Evolutionary conservation across 2,329 filamentous ascomycete species (phyloP), one percentile per base, ranked within the genome.

Genomic region (Plenodomus lindquistii): DNA sequence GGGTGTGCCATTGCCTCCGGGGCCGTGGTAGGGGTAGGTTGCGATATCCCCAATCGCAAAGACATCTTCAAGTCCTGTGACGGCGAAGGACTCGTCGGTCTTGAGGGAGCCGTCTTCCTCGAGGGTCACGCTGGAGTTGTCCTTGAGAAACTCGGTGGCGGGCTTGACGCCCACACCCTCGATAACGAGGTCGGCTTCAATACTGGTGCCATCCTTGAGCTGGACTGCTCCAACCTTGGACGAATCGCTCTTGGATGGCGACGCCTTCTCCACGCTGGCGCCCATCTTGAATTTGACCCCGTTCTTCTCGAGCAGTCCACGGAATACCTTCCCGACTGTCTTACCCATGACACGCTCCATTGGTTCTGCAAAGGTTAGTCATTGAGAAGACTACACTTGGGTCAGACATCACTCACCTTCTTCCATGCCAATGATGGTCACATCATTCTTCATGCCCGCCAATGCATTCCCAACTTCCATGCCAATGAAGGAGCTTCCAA

Each of bases 21-120:
- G 94, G 1, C 94, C 94, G 70, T 90, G 82, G 77, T 99, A 99
- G 0, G 94, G 94, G 73, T 91, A 97, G 0, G 89, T 92, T 11
- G 94, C 92, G 54, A 99, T 97, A 70, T 99, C 94, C 43, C 93
- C 93, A 52, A 99, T 85, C 13, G 94, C 94, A 67, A 89, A 99
- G 42, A 97, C 91, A 57, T 93, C 88, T 63, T 88, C 81, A 3
- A 94, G 73, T 0, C 89, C 89, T 1, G 81, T 76, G 1, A 97
- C 87, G 8, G 84, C 80, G 72, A 94, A 97, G 43, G 83, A 81
- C 63, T 91, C 87, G 69, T 97, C 86, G 0, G 89, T 91, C 63
- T 81, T 83, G 46, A 99, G 64, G 1, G 91, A 96, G n/a, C 91
- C 91, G 64, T 99, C 94, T 35, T 87, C 78, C 60, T 93, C 85